A percentile compares a stretch with the other conserved stretches of the same genome.
These are phyloP conservation scores for Mimosa bimucronata DNA, from an alignment of 306 rosid species.

Conservation along the genomic window DNA sequence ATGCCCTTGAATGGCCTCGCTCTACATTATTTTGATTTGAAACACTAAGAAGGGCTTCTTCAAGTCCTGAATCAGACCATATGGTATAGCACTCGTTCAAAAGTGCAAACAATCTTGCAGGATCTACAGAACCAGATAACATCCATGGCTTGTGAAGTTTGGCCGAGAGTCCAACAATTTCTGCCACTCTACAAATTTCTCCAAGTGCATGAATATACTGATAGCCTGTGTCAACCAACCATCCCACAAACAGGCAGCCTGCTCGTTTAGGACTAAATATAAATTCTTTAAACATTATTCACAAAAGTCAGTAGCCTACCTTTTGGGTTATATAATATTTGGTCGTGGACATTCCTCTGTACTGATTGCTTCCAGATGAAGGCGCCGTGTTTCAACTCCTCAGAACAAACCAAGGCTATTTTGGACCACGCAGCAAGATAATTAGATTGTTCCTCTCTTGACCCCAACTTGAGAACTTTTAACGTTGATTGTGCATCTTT, in stretches of 20 bases:
- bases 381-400: slow-evolving; percentile 84
- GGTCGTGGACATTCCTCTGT: slow-evolving; percentile 53
- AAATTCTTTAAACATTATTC: slow-evolving; percentile 29
- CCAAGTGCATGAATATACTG: slow-evolving; percentile 71
- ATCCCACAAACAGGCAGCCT: slow-evolving; percentile 26
- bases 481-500: slow-evolving; percentile 61
- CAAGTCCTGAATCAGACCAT: slow-evolving; percentile 85
- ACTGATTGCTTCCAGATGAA: slow-evolving; percentile 73
- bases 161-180: slow-evolving; percentile 68
- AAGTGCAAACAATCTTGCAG: slow-evolving; percentile 51
- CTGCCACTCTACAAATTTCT: slow-evolving; percentile 81
- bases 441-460: slow-evolving; percentile 66
- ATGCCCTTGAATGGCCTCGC: slow-evolving; percentile 38
- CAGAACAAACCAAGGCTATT: slow-evolving; percentile 61
- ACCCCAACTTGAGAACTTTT: slow-evolving; percentile 66
- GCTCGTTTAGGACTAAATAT: slow-evolving; percentile 19
- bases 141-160: slow-evolving; percentile 78
- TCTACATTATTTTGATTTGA: slow-evolving; percentile 47
- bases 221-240: slow-evolving; percentile 57
- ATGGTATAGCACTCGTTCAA: slow-evolving; percentile 59
- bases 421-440: slow-evolving; percentile 73
- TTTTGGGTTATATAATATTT: slow-evolving; percentile 61
- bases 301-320: slow-evolving; percentile 56
- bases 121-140: slow-evolving; percentile 51
- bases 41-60: slow-evolving; percentile 64